These are phyloP conservation scores for Candida khao-thaluensis DNA, from an alignment of 805 yeast species.

Conservation along the genomic window DNA sequence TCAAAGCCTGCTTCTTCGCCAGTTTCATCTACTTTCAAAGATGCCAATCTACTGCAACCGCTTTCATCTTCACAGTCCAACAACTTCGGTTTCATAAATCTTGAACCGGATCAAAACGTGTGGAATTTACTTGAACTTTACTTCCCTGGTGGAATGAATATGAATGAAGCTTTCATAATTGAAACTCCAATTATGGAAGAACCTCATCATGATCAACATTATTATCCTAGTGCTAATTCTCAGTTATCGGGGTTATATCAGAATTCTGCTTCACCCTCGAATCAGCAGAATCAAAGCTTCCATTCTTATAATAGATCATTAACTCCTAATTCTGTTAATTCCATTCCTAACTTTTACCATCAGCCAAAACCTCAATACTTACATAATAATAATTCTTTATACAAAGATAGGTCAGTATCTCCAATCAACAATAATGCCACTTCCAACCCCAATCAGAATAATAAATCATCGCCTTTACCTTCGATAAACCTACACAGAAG, in stretches of 20 bases:
- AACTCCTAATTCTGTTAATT: conserved; percentile 15
- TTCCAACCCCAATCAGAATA: background rate
- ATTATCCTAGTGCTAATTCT: conserved; percentile 6
- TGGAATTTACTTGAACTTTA: conserved; percentile 57
- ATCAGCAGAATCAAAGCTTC: conserved; percentile 5
- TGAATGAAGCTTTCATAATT: conserved; percentile 62
- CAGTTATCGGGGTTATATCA: conserved; percentile 13
- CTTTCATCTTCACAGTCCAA: background rate
- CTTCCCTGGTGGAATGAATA: conserved; percentile 67
- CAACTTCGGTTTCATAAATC: conserved; percentile 11
- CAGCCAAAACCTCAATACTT: conserved; percentile 38
- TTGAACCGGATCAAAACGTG: conserved; percentile 64
- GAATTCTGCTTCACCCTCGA: conserved; percentile 14
- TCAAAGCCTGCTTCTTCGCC: conserved; percentile 15
- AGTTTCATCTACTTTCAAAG: conserved; percentile 13
- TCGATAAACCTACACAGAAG: conserved; percentile 25
- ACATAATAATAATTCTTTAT: conserved; percentile 10
- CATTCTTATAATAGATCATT: conserved; percentile 13
- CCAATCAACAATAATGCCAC: conserved; percentile 16
- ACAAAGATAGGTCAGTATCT: conserved; percentile 27
- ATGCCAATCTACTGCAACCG: conserved; percentile 4
- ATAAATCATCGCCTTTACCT: conserved; percentile 19
- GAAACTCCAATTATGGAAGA: conserved; percentile 38
- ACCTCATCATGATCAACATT: background rate
- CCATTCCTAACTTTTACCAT: conserved; percentile 20